Evolutionary conservation across 495 filamentous ascomycete species (phyloP).

Genomic region (Hapsidospora chrysogenum): DNA sequence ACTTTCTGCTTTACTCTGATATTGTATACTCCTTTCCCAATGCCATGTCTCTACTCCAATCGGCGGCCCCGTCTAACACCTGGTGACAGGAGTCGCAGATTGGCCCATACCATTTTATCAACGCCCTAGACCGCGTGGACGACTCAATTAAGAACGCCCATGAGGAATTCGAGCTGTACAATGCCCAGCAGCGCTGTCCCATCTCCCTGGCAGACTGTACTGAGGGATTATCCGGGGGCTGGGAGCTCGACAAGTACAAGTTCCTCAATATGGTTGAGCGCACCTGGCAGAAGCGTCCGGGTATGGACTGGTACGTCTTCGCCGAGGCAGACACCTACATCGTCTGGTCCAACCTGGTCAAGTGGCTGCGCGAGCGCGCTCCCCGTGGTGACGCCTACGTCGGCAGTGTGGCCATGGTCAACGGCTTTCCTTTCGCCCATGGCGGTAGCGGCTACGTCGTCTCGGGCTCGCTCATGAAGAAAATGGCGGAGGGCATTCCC

Average conservation of each 20-base stretch:
- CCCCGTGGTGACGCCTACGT: slow-evolving; percentile 33
- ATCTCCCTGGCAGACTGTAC: slow-evolving; percentile 24
- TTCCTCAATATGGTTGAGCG: slow-evolving; percentile 27
- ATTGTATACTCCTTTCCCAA: slow-evolving; percentile 7
- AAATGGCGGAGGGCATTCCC: slow-evolving; percentile 20
- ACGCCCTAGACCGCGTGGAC: slow-evolving; percentile 32
- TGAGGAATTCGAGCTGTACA: slow-evolving; percentile 39
- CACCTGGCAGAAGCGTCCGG: slow-evolving; percentile 22
- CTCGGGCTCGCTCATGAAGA: slow-evolving; percentile 36
- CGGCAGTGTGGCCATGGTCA: slow-evolving; percentile 39
- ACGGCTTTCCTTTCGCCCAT: slow-evolving; percentile 42
- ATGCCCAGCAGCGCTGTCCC: slow-evolving; percentile 23
- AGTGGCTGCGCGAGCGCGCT: slow-evolving; percentile 33
- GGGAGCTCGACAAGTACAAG: slow-evolving; percentile 32
- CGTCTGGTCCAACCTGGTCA: slow-evolving; percentile 41
- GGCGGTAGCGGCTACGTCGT: slow-evolving; percentile 53
- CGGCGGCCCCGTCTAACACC: neutral
- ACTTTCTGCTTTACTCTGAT: slow-evolving; percentile 43
- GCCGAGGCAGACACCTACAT: slow-evolving; percentile 55
- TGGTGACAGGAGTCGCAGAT: slow-evolving; percentile 21
- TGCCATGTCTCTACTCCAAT: neutral
- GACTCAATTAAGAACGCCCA: slow-evolving; percentile 13
- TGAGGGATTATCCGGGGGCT: slow-evolving; percentile 21
- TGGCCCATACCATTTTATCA: slow-evolving; percentile 28
- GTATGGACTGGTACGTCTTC: slow-evolving; percentile 51